Evolutionary conservation across 306 rosid genomes (phyloP).

Genomic region (Malus orientalis): DNA sequence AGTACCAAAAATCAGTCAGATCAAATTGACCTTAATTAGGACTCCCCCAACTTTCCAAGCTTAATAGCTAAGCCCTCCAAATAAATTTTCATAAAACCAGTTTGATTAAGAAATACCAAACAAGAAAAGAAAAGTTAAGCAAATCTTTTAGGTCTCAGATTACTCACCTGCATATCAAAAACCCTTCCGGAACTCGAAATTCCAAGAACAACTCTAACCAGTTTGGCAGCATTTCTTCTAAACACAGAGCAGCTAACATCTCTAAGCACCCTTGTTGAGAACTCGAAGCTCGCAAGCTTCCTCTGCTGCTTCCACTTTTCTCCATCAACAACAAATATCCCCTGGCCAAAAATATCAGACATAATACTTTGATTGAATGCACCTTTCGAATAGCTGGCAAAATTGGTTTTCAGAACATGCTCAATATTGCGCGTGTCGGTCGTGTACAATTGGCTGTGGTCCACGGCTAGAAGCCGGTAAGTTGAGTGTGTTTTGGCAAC

Average conservation of each 20-base stretch:
- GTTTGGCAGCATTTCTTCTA: conserved; percentile 43
- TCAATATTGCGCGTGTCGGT: conserved; percentile 1
- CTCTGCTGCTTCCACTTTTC: conserved; percentile 69
- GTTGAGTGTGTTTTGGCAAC: conserved; percentile 5
- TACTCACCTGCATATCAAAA: conserved; percentile 50
- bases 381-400: conserved; percentile 1
- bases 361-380: neutral
- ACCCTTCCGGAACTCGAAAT: conserved; percentile 21
- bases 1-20: neutral
- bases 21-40: neutral
- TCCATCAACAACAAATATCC: conserved; percentile 65
- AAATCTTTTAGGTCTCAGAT: neutral
- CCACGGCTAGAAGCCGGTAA: conserved; percentile 2
- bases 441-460: conserved; percentile 6
- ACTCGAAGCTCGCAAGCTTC: conserved; percentile 62
- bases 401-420: conserved; percentile 15
- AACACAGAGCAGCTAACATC: conserved; percentile 55
- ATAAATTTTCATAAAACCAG: neutral
- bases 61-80: too few relatives aligned
- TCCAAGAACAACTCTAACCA: conserved; percentile 29
- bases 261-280: conserved; percentile 62
- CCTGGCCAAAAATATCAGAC: conserved; percentile 52
- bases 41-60: neutral
- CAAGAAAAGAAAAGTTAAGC: neutral
- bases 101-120: neutral